Evolutionary conservation across 2,329 filamentous ascomycete species (phyloP), one percentile per base, ranked within the genome.

Genomic region (Epicoccum sorghinum): DNA sequence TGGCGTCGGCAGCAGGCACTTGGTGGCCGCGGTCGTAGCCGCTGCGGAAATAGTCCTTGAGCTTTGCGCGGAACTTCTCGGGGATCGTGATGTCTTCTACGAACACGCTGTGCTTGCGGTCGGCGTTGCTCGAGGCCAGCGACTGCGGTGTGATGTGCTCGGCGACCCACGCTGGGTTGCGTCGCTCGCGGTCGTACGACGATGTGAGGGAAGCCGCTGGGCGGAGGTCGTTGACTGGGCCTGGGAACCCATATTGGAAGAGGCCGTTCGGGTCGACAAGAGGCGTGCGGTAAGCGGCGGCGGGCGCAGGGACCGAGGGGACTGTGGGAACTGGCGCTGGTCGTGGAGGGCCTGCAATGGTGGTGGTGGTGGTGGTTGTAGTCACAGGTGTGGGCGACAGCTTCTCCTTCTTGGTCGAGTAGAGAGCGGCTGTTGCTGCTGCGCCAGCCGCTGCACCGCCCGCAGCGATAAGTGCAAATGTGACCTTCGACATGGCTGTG

Each of bases 1-100:
- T 96, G 52, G 90, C 91, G 77, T 99, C 95, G 36, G 95, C 95
- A 5, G 95, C 95, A 8, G 95, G 95, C 8, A 98, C 93, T 78
- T 99, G 95, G 78, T 99, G 95, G 57, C 95, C 95, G 33, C 95
- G 86, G 76, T 99, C 95, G 75, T 96, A 99, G 68, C 95, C 95
- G 35, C 88, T 93, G 63, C 93, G 90, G 80, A 88, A 93, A 80
- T 99, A 99, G 81, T 99, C 95, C 75, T 91, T 89, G 53, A 99
- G 83, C 75, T 88, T 89, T 54, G 90, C 95, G 60, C 93, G 89
- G 82, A 97, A 99, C 77, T 89, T 88, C 47, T 89, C 83, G 0
- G 95, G 95, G 49, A 99, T 88, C 23, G 77, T 76, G 3, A 82
- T 74, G 76, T 99, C 95, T 77, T 99, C 93, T 62, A 87, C 76